Percentiles rank a stretch among this genome's conserved stretches.
Evolutionary conservation across 495 filamentous ascomycete species (phyloP).

Genomic region (Geopyxis carbonaria): DNA sequence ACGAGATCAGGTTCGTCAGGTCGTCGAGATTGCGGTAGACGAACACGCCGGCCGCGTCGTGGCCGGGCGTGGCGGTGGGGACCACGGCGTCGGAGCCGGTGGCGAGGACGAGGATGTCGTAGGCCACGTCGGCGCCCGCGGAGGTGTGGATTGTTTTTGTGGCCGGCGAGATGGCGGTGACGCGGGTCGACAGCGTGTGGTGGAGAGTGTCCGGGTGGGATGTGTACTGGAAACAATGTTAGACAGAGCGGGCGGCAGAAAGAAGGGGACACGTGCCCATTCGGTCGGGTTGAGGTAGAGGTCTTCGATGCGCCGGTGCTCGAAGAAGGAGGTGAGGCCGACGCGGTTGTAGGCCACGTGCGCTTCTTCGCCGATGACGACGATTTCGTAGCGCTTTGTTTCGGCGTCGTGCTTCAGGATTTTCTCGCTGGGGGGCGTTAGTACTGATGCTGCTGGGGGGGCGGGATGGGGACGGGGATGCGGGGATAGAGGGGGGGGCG

Average conservation of each 20-base stretch:
- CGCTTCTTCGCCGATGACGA: constrained; percentile 83
- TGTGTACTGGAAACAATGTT: constrained; percentile 25
- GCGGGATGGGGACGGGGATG: too few species aligned
- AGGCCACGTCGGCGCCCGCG: constrained; percentile 50
- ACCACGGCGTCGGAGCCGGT: constrained; percentile 84
- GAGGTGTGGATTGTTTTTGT: constrained; percentile 55
- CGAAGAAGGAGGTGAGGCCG: constrained; percentile 85
- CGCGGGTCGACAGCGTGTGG: constrained; percentile 70
- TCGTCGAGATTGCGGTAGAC: constrained; percentile 89
- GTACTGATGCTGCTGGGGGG: too few species aligned
- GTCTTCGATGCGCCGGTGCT: constrained; percentile 76
- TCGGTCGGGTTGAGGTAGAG: constrained; percentile 75
- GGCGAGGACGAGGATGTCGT: constrained; percentile 78
- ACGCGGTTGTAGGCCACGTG: constrained; percentile 93
- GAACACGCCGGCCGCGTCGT: constrained; percentile 77
- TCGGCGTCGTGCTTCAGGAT: constrained; percentile 71
- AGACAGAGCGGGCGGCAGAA: not conserved
- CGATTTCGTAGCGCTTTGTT: constrained; percentile 59
- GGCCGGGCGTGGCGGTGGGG: constrained; percentile 61
- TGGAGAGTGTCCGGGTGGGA: constrained; percentile 43
- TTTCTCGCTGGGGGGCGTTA: constrained; percentile 67
- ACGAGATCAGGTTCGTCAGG: constrained; percentile 63
- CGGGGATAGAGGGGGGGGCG: too few species aligned
- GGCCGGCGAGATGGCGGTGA: constrained; percentile 49
- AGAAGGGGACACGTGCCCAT: constrained; percentile 45